Base-by-base conservation (phyloP, 2,329 filamentous ascomycete species). In the Sporothrix brunneoviolacea region DNA sequence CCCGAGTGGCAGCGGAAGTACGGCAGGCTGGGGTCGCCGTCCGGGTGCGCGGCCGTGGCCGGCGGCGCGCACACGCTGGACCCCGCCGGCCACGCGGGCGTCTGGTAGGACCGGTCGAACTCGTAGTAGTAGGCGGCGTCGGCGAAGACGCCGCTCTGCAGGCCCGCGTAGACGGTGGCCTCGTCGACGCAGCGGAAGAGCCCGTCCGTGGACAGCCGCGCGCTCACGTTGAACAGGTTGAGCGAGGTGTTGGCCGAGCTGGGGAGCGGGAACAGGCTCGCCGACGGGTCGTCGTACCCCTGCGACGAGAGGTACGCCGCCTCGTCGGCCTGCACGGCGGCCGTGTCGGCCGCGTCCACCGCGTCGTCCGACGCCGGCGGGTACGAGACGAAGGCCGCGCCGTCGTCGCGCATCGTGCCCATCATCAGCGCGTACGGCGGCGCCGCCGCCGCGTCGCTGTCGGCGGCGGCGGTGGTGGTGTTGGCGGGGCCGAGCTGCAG, bases 131-230 rank as follows among this genome's bases (percentile, higher is more conserved):
- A 82, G 0, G 78, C 66, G 0, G 67, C 63, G 24, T 68, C 61
- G n/a, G n/a, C n/a, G 58, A 81, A 75, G 0, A 72, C 70, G 3
- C 65, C 63, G 15, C 68, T 70, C 15, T 60, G 52, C 0, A 73
- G 64, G 3, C 72, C 77, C 0, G 75, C 68, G 58, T 74, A 75
- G 7, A 74, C 74, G 3, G 79, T 82, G 5, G 78, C 77, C 61
- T 82, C 72, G 59, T 80, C 76, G 45, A 77, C 65, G 60, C 80
- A 83, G 51, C 78, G 74, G 68, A 82, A 82, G 8, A 74, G 72
- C 46, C 70, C 75, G 61, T 83, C 79, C 3, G 79, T 82, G 3
- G 76, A 72, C 36, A 82, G 66, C 6, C 74, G 74, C 7, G 74
- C 67, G 18, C 72, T 71, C 30, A 76, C 68, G 53, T 79, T 80